These are phyloP conservation scores for Aspergillus sp. DNA, from an alignment of 2,329 filamentous ascomycete genomes.

Conservation along the genomic window DNA sequence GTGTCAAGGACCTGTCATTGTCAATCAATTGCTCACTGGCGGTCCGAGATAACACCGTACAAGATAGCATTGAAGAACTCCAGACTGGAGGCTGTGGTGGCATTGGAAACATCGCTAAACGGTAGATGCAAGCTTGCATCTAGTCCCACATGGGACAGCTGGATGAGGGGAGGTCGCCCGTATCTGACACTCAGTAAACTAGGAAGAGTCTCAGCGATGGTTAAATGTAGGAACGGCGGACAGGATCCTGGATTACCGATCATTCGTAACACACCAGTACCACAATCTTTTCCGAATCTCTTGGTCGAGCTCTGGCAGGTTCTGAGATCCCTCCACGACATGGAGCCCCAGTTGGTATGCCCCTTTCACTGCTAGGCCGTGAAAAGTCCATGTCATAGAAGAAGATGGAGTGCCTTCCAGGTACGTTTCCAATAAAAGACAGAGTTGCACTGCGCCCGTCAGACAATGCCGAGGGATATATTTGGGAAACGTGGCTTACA, in stretches of 20 bases:
- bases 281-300: constrained; percentile 3
- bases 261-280: constrained; percentile 10
- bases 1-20: neutral
- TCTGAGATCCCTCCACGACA: neutral
- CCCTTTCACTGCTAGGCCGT: constrained; percentile 4
- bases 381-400: constrained; percentile 3
- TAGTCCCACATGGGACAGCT: neutral
- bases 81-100: neutral
- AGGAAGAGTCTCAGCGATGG: neutral
- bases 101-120: constrained; percentile 3
- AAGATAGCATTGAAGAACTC: constrained; percentile 1
- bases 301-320: neutral
- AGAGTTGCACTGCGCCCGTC: neutral
- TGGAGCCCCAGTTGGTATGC: constrained; percentile 9
- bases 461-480: neutral
- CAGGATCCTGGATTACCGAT: neutral
- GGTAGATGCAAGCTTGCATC: neutral
- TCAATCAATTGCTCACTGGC: neutral
- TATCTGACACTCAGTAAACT: constrained; percentile 3
- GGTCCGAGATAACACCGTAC: neutral
- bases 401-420: constrained; percentile 2
- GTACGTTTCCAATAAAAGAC: neutral
- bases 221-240: neutral
- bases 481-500: neutral
- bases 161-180: constrained; percentile 1